Conservation (phyloP, 192 early-diverging fungal species). For the Coemansia sp. region DNA sequence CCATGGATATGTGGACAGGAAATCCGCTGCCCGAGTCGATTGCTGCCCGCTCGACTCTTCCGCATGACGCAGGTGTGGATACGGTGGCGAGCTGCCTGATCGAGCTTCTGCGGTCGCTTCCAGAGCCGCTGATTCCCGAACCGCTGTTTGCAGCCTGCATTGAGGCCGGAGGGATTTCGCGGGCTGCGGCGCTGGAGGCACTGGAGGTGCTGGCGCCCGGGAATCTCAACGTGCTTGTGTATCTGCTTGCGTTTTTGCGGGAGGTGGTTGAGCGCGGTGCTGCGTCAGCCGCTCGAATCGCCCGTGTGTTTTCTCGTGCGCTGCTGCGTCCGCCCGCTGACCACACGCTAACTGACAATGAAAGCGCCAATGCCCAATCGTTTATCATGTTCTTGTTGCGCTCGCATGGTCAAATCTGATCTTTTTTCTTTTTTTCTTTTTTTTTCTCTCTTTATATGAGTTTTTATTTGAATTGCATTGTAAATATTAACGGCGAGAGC, state of each 20-base stretch:
- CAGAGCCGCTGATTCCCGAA: conserved; percentile 70
- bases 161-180: conserved; percentile 57
- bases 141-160: conserved; percentile 63
- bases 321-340: conserved; percentile 25
- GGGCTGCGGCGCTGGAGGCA: conserved; percentile 51
- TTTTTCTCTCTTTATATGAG: not conserved
- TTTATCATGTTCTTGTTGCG: conserved; percentile 33
- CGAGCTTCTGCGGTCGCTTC: conserved; percentile 66
- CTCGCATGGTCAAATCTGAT: conserved; percentile 30
- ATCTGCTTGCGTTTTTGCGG: conserved; percentile 73
- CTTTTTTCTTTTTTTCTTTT: not conserved
- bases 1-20: conserved; percentile 4
- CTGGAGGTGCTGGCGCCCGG: conserved; percentile 61
- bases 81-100: conserved; percentile 68
- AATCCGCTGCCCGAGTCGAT: conserved; percentile 47
- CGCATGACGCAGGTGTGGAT: conserved; percentile 61
- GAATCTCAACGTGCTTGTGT: conserved; percentile 76
- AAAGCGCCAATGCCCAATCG: conserved; percentile 13
- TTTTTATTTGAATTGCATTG: not conserved
- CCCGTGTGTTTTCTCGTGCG: conserved; percentile 31
- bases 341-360: not conserved
- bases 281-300: conserved; percentile 27
- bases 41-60: conserved; percentile 23
- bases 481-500: not conserved
- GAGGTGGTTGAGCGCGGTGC: conserved; percentile 56